phyloP scores from a whole-genome alignment of 441 rosid genomes.

The Viola pubescens region DNA sequence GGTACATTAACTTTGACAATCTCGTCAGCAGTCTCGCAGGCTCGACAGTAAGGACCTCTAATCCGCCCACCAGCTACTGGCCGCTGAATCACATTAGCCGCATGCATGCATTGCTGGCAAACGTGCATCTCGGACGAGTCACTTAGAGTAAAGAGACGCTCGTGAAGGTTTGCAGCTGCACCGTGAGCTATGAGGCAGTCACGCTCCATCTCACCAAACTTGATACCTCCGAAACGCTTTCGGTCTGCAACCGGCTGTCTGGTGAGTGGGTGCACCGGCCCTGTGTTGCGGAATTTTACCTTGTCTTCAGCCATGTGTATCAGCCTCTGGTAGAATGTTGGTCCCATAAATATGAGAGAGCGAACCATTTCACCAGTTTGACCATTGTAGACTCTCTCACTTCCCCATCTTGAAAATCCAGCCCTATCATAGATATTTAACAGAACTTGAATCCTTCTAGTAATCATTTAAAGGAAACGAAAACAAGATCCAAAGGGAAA shows the following conservation, averaged over 20 bases:
- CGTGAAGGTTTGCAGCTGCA: conserved; percentile 73
- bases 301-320: conserved; percentile 91
- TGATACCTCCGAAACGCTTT: conserved; percentile 78
- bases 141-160: conserved; percentile 71
- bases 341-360: conserved; percentile 77
- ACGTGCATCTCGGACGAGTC: conserved; percentile 74
- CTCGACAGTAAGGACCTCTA: conserved; percentile 61
- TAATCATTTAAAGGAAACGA: neutral
- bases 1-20: conserved; percentile 66
- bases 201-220: conserved; percentile 91
- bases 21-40: conserved; percentile 53
- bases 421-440: too few relatives aligned
- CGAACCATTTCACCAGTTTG: conserved; percentile 66
- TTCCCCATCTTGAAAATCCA: conserved; percentile 85
- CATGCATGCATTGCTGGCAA: conserved; percentile 49
- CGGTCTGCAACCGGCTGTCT: conserved; percentile 83
- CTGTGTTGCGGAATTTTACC: conserved; percentile 87
- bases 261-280: conserved; percentile 89
- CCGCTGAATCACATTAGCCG: conserved; percentile 65
- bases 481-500: neutral
- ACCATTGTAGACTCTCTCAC: conserved; percentile 71
- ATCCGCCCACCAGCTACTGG: conserved; percentile 44
- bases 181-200: conserved; percentile 90
- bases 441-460: too few relatives aligned
- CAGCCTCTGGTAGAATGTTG: conserved; percentile 79